phyloP scores from a whole-genome alignment of 768 basidiomycete species.

The Kwoniella sp. region DNA sequence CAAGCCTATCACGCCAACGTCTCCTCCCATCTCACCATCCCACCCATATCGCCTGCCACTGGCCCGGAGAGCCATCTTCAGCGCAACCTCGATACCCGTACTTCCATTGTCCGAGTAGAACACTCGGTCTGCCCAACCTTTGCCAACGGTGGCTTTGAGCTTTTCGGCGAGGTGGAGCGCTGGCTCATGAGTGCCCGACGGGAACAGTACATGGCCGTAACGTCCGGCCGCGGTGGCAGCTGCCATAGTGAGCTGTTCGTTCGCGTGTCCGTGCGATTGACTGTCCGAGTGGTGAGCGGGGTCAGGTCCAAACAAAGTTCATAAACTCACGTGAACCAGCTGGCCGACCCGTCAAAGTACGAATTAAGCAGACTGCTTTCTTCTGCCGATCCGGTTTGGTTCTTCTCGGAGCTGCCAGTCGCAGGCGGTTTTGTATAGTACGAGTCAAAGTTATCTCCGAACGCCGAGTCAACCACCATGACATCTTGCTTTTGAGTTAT shows the following conservation, averaged over 20 bases:
- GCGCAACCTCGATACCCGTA: constrained; percentile 92
- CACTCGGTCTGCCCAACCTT: constrained; percentile 82
- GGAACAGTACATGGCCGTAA: constrained; percentile 97
- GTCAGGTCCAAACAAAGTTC: background rate
- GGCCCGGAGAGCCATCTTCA: constrained; percentile 88
- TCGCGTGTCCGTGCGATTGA: constrained; percentile 79
- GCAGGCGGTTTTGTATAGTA: constrained; percentile 52
- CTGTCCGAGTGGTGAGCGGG: background rate
- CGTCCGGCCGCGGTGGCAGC: constrained; percentile 85
- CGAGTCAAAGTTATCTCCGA: constrained; percentile 77
- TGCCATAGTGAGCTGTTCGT: constrained; percentile 71
- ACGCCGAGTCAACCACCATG: constrained; percentile 85
- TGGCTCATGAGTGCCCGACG: constrained; percentile 77
- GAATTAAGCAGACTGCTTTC: constrained; percentile 54
- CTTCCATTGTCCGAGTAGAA: constrained; percentile 95
- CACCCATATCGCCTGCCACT: constrained; percentile 48
- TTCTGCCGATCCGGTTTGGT: constrained; percentile 1
- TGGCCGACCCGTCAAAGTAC: constrained; percentile 85
- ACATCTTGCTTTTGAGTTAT: constrained; percentile 67
- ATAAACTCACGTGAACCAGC: constrained; percentile 74
- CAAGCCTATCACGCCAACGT: constrained; percentile 74
- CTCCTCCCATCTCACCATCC: constrained; percentile 45
- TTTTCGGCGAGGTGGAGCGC: constrained; percentile 79
- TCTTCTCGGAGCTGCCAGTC: background rate
- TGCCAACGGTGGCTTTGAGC: constrained; percentile 67